phyloP scores from a whole-genome alignment of 306 rosid genomes.

The Prinsepia uniflora region DNA sequence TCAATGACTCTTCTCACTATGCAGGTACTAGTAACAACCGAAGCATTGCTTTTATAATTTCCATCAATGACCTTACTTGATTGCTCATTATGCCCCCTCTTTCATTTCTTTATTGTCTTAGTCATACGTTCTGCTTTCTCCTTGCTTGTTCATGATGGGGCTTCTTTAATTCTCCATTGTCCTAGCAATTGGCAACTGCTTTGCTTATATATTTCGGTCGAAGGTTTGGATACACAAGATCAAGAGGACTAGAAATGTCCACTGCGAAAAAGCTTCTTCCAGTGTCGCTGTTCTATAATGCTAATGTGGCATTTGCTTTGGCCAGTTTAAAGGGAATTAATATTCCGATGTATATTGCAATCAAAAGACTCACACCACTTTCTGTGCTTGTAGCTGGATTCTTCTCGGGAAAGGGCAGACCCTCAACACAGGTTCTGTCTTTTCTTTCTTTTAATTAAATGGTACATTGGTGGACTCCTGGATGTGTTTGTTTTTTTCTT shows the following conservation, averaged over 20 bases:
- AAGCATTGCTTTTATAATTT: neutral
- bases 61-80: neutral
- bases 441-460: neutral
- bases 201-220: conserved; percentile 70
- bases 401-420: conserved; percentile 74
- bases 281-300: conserved; percentile 79
- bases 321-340: conserved; percentile 97
- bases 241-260: conserved; percentile 55
- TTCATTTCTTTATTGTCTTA: neutral
- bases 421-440: conserved; percentile 53
- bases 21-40: conserved; percentile 47
- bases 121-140: conserved; percentile 55
- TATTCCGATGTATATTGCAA: conserved; percentile 96
- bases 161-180: conserved; percentile 7
- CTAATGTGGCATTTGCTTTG: conserved; percentile 92
- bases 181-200: conserved; percentile 75
- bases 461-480: neutral
- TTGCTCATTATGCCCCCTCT: neutral
- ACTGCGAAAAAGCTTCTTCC: conserved; percentile 77
- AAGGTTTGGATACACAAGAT: conserved; percentile 66
- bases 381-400: conserved; percentile 78
- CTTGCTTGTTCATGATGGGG: conserved; percentile 8
- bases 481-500: neutral
- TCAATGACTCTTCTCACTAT: conserved; percentile 87
- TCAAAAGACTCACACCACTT: conserved; percentile 96